Base-by-base conservation (phyloP, 495 filamentous ascomycete genomes). In the Alectoria sarmentosa region DNA sequence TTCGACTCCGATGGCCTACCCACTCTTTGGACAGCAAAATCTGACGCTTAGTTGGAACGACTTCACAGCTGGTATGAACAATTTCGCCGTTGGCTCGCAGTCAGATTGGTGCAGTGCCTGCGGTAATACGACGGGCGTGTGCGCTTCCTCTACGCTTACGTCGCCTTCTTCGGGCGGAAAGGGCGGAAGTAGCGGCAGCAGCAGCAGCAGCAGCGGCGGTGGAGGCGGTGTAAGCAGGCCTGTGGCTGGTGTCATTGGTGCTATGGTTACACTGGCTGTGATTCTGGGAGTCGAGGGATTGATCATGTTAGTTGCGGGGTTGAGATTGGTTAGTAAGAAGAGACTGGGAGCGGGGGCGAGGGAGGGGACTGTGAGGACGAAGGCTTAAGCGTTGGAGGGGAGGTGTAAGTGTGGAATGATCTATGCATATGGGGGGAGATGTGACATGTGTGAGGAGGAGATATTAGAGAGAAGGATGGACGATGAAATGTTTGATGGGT, bases 191-290 rank as follows among this genome's bases (percentile, higher is more conserved):
- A 15, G 34, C 2, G 54, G n/a, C n/a, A n/a, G n/a, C n/a, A n/a
- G n/a, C n/a, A n/a, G n/a, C n/a, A n/a, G n/a, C n/a, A 56, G 37
- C 36, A 10, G 36, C 10, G 36, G 36, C 10, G 7, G 63, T 36
- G 60, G 26, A 21, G 61, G 72, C 23, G 61, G 72, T 26, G 71
- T 80, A 21, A 75, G 75, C 46, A 70, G 74, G 52, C 60, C 74
- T 15, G 79, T 79, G 65, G 82, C 75, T 4, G 85, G 85, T 61
- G 83, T 86, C 11, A 84, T 88, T 71, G 85, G 85, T 39, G 86
- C 84, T 1, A 79, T 86, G 72, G 82, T 87, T 3, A 85, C 84
- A 4, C 69, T 88, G 36, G 84, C 76, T 39, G 77, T 85, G 15
- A 71, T 85, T 28, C 65, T 85, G 28, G 81, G 77, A 0, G 58